A percentile compares a stretch with the other conserved stretches of the same genome.
Evolutionary conservation across 768 basidiomycete genomes (phyloP).

Genomic region (Phaffia tasmanica): DNA sequence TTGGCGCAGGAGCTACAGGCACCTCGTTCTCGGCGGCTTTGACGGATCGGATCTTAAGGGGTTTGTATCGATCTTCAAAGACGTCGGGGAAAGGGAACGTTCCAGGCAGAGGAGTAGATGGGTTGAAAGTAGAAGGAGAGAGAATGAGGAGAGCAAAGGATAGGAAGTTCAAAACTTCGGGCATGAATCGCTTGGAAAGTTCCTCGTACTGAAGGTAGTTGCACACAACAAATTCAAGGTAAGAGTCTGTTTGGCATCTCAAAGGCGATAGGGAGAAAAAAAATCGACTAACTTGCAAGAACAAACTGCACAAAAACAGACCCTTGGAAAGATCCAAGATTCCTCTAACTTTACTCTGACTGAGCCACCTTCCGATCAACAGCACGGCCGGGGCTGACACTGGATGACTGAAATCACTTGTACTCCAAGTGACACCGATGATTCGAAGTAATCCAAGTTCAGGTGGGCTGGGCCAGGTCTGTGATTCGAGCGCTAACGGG

Average conservation of each 20-base stretch:
- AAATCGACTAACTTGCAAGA: constrained; percentile 40
- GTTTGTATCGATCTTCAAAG: constrained; percentile 43
- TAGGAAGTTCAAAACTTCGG: constrained; percentile 78
- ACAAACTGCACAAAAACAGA: constrained; percentile 74
- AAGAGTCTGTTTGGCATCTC: background rate
- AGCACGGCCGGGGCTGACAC: constrained; percentile 77
- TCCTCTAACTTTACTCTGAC: constrained; percentile 65
- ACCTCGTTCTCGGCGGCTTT: constrained; percentile 27
- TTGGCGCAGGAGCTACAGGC: constrained; percentile 7
- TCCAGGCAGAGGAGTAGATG: constrained; percentile 48
- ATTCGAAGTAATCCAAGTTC: constrained; percentile 73
- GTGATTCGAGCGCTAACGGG: constrained; percentile 49
- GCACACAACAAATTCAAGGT: constrained; percentile 10
- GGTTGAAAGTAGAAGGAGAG: constrained; percentile 50
- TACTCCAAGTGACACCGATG: constrained; percentile 76
- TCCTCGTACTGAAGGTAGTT: constrained; percentile 58
- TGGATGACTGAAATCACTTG: constrained; percentile 83
- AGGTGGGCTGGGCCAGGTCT: constrained; percentile 76
- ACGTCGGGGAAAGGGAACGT: constrained; percentile 64
- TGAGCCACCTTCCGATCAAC: constrained; percentile 83
- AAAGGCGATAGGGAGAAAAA: background rate
- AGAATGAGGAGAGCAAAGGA: constrained; percentile 60
- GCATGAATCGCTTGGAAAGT: constrained; percentile 73
- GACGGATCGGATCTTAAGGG: constrained; percentile 41
- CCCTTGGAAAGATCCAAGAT: constrained; percentile 69